Conservation (phyloP, 1,284 basidiomycete species). For the Cryptococcus sp. region DNA sequence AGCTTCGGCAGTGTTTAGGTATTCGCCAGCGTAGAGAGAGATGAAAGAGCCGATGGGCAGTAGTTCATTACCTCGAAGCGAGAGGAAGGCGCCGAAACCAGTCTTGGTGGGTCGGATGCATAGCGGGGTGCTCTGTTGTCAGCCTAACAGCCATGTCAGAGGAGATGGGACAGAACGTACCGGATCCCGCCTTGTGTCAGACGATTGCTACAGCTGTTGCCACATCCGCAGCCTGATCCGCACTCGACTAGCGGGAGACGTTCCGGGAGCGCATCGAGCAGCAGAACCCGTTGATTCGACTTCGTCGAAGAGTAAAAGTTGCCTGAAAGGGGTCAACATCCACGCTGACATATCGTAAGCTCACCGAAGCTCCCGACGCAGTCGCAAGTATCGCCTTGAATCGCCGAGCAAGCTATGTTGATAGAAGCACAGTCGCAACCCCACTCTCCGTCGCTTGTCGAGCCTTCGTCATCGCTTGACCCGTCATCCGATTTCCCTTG, state of each 20-base stretch:
- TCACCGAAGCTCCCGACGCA: slow-evolving; percentile 28
- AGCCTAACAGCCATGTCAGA: neutral
- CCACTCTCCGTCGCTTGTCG: neutral
- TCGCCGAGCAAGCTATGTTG: slow-evolving; percentile 3
- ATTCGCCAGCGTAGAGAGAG: slow-evolving; percentile 32
- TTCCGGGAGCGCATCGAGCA: slow-evolving; percentile 24
- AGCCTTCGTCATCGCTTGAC: neutral
- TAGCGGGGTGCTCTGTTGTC: slow-evolving; percentile 4
- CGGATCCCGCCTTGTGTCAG: slow-evolving; percentile 24
- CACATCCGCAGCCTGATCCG: slow-evolving; percentile 16
- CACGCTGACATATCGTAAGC: neutral
- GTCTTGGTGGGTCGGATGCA: slow-evolving; percentile 6
- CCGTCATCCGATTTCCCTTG: neutral
- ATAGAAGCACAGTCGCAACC: slow-evolving; percentile 7
- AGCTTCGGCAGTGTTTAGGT: slow-evolving; percentile 23
- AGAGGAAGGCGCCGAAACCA: slow-evolving; percentile 22
- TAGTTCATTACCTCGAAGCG: neutral
- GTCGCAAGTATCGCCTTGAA: slow-evolving; percentile 19
- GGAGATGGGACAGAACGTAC: slow-evolving; percentile 14
- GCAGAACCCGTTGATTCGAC: slow-evolving; percentile 9
- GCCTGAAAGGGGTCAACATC: slow-evolving; percentile 10
- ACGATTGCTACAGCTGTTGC: slow-evolving; percentile 16
- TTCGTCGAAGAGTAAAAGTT: slow-evolving; percentile 24
- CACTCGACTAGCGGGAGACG: slow-evolving; percentile 29
- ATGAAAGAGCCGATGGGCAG: slow-evolving; percentile 24